phyloP scores from a whole-genome alignment of 2,329 filamentous ascomycete genomes.

The Xylariaceae sp. region DNA sequence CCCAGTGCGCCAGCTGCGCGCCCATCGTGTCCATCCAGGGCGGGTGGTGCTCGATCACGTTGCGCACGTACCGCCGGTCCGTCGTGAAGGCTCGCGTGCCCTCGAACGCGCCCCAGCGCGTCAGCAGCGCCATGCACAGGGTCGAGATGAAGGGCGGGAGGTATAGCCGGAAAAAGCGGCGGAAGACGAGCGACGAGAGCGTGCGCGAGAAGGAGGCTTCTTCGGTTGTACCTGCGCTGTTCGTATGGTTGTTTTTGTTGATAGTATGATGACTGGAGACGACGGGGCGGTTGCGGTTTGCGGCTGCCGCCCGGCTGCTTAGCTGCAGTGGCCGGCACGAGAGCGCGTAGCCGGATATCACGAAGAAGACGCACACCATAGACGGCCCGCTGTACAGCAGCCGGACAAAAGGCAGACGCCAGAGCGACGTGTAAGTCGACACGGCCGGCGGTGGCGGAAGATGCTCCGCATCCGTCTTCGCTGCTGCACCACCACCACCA shows the following conservation, averaged over 20 bases:
- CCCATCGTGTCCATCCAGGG: conserved; percentile 32
- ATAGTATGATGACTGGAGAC: too few species aligned
- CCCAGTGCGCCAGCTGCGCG: conserved; percentile 43
- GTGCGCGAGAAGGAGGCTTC: conserved; percentile 35
- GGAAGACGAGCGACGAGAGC: conserved; percentile 47
- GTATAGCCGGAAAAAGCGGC: conserved; percentile 47
- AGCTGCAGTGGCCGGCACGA: conserved; percentile 48
- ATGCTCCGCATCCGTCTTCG: conserved; percentile 24
- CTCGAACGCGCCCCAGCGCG: conserved; percentile 44
- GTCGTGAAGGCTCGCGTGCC: conserved; percentile 41
- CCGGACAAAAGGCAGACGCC: conserved; percentile 50
- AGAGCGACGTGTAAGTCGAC: conserved; percentile 38
- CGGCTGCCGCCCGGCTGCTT: conserved; percentile 16
- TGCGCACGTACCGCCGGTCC: conserved; percentile 40
- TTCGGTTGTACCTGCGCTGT: too few species aligned
- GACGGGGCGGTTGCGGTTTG: conserved; percentile 6
- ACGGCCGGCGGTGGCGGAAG: conserved; percentile 15
- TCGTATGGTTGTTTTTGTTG: too few species aligned
- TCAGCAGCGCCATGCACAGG: conserved; percentile 39
- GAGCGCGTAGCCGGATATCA: conserved; percentile 57
- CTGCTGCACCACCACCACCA: conserved; percentile 22
- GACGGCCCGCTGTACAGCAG: conserved; percentile 51
- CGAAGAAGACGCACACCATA: conserved; percentile 57
- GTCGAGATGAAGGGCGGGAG: conserved; percentile 47
- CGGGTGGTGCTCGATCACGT: conserved; percentile 46